phyloP scores from a whole-genome alignment of 352 stramenopile genomes.

The Aphanomyces stellatus region DNA sequence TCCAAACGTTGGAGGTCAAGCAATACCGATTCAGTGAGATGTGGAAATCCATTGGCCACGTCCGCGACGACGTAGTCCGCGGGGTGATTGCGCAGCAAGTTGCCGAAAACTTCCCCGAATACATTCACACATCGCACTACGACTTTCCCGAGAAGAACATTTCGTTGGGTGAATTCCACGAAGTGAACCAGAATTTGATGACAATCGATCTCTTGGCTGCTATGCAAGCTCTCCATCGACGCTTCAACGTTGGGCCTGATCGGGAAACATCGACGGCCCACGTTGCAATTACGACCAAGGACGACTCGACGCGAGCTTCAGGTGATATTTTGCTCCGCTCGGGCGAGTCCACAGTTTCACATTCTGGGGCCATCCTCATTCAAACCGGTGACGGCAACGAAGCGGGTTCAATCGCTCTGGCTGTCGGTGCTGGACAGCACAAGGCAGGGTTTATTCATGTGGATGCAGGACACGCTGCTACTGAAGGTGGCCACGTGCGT shows the following conservation, averaged over 20 bases:
- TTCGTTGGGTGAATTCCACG: constrained; percentile 83
- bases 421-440: neutral
- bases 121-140: constrained; percentile 84
- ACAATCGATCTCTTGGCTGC: constrained; percentile 86
- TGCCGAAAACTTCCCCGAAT: constrained; percentile 86
- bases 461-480: neutral
- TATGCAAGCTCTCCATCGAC: constrained; percentile 75
- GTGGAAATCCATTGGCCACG: constrained; percentile 81
- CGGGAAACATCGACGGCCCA: constrained; percentile 30
- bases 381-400: neutral
- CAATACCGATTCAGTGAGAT: constrained; percentile 87
- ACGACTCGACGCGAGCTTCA: constrained; percentile 6
- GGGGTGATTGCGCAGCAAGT: constrained; percentile 93
- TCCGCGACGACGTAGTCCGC: constrained; percentile 65
- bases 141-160: constrained; percentile 83
- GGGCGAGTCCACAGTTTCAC: constrained; percentile 24
- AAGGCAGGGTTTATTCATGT: neutral
- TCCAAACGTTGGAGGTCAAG: constrained; percentile 83
- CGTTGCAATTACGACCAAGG: constrained; percentile 40
- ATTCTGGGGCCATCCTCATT: constrained; percentile 3
- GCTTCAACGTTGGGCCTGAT: constrained; percentile 54
- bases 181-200: constrained; percentile 92
- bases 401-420: neutral
- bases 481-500: neutral
- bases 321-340: constrained; percentile 4